Conservation (phyloP, 164 flowering plant species). For the Chloranthus sessilifolius region DNA sequence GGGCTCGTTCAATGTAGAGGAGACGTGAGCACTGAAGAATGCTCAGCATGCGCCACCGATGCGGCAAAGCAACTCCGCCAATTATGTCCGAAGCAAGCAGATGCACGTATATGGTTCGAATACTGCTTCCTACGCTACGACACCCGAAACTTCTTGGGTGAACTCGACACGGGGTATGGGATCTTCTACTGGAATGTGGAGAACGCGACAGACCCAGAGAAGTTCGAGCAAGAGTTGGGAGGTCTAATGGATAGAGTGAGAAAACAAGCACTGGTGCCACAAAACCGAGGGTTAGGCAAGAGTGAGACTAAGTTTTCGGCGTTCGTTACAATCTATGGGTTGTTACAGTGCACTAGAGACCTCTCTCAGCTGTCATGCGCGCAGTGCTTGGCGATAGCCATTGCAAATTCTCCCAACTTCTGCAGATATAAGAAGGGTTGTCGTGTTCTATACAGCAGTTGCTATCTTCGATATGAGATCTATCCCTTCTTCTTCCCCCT, state of each 20-base stretch:
- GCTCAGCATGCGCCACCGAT: constrained; percentile 7
- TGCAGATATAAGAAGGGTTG: constrained; percentile 10
- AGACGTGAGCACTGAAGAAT: constrained; percentile 14
- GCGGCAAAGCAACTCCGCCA: constrained; percentile 9
- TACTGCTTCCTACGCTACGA: constrained; percentile 17
- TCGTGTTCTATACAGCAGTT: constrained; percentile 13
- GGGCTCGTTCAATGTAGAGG: constrained; percentile 17
- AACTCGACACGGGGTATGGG: constrained; percentile 9
- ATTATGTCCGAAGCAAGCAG: constrained; percentile 5
- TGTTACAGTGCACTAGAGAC: constrained; percentile 15
- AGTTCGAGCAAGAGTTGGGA: background rate
- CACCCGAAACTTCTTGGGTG: constrained; percentile 7
- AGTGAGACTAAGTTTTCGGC: constrained; percentile 6
- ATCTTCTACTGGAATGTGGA: constrained; percentile 12
- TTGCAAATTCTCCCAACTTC: background rate
- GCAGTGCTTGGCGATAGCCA: constrained; percentile 8
- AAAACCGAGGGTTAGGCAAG: constrained; percentile 10
- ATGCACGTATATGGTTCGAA: constrained; percentile 17
- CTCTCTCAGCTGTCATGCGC: constrained; percentile 7
- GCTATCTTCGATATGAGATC: constrained; percentile 15
- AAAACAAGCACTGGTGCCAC: constrained; percentile 5
- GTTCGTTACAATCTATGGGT: constrained; percentile 10
- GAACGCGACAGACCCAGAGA: background rate
- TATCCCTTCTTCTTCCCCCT: constrained; percentile 21
- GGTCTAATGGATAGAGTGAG: constrained; percentile 6